These are phyloP conservation scores for Oryza rufipogon DNA, from an alignment of 176 grass and related monocot genomes.

Conservation along the genomic window DNA sequence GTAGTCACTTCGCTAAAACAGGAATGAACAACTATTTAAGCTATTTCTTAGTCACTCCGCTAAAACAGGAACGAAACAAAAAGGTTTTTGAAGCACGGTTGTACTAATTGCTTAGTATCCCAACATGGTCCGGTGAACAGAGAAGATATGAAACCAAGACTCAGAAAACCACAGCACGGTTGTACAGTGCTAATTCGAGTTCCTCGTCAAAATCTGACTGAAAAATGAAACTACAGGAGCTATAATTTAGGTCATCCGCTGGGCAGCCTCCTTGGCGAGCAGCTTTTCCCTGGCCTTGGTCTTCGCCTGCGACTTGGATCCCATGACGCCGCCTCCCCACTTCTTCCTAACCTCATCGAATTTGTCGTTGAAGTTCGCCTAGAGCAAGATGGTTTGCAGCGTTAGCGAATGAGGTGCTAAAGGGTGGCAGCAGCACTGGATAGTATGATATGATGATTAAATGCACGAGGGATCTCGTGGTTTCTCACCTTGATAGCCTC, in stretches of 20 bases:
- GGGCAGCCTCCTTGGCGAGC: slow-evolving; percentile 20
- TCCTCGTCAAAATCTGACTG: neutral
- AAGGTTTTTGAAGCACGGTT: neutral
- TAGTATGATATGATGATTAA: neutral
- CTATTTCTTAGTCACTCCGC: neutral
- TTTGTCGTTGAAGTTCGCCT: slow-evolving; percentile 29
- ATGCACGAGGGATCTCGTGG: neutral
- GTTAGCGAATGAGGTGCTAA: neutral
- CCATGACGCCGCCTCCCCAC: slow-evolving; percentile 16
- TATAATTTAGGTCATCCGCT: slow-evolving; percentile 20
- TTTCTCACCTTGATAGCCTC: slow-evolving; percentile 22
- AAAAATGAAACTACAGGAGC: neutral
- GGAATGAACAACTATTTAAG: neutral
- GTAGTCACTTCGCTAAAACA: no score
- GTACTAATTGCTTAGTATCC: neutral
- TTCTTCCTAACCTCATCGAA: slow-evolving; percentile 19
- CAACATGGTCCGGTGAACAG: neutral
- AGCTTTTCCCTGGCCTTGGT: slow-evolving; percentile 31
- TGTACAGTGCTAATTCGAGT: neutral
- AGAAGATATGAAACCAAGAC: neutral
- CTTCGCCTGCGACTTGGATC: slow-evolving; percentile 17
- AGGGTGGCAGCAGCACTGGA: neutral
- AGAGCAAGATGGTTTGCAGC: neutral
- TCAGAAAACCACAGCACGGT: neutral
- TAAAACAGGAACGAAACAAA: neutral